These are phyloP conservation scores for Sordariomycetes sp. DNA, from an alignment of 2,329 filamentous ascomycete species.

Conservation along the genomic window DNA sequence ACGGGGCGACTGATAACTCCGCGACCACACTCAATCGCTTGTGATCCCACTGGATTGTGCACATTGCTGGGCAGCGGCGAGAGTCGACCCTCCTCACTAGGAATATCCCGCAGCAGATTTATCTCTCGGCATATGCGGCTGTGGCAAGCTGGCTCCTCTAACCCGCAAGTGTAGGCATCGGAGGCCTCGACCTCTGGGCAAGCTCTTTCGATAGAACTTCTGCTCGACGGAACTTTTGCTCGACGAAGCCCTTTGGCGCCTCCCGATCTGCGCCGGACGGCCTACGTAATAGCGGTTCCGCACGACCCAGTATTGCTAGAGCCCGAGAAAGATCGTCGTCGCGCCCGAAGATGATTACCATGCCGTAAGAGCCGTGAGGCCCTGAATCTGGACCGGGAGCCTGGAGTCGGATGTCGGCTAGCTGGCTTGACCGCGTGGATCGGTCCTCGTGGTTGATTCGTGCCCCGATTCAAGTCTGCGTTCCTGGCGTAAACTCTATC, in stretches of 20 bases:
- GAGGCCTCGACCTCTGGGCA: too few relatives aligned
- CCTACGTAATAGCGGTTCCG: not conserved
- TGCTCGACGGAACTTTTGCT: too few relatives aligned
- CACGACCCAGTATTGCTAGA: not conserved
- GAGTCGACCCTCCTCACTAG: not conserved
- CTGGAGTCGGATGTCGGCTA: not conserved
- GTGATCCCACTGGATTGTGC: constrained; percentile 14
- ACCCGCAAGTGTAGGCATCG: not conserved
- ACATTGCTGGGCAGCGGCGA: not conserved
- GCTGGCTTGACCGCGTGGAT: not conserved
- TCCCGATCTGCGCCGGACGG: not conserved
- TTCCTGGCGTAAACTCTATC: not conserved
- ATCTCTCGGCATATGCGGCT: not conserved
- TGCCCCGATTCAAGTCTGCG: not conserved
- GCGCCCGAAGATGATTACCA: not conserved
- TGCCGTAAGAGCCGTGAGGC: not conserved
- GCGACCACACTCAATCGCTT: constrained; percentile 17
- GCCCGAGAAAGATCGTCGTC: not conserved
- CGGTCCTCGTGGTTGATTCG: not conserved
- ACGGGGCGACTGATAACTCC: constrained; percentile 10
- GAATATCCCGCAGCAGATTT: not conserved
- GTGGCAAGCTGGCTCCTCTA: not conserved
- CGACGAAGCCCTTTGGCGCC: not conserved
- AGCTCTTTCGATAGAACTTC: too few relatives aligned
- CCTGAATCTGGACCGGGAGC: not conserved